phyloP scores from a whole-genome alignment of 2,329 filamentous ascomycete species.

The Sordariomycetes sp. region DNA sequence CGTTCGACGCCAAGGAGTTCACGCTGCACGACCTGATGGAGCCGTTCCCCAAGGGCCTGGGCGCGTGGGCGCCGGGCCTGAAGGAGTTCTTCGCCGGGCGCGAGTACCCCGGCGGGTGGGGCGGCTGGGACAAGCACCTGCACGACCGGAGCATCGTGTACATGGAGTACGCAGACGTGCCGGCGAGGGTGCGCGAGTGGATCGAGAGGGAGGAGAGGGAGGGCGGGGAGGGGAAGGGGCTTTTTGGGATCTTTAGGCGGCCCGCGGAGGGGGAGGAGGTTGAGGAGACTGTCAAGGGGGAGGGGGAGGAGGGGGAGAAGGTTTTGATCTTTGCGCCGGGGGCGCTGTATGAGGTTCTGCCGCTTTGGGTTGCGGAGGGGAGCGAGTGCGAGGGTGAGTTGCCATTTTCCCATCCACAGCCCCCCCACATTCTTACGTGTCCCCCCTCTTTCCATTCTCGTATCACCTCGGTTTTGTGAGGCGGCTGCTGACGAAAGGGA shows the following conservation, averaged over 20 bases:
- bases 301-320: slow-evolving; percentile 18
- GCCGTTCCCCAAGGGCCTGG: slow-evolving; percentile 24
- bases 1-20: slow-evolving; percentile 27
- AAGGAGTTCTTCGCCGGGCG: slow-evolving; percentile 26
- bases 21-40: slow-evolving; percentile 30
- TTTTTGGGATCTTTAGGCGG: slow-evolving; percentile 30
- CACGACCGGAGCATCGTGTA: slow-evolving; percentile 33
- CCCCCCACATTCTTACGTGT: background rate
- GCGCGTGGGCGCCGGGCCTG: slow-evolving; percentile 26
- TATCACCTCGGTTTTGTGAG: background rate
- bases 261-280: slow-evolving; percentile 25
- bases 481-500: background rate
- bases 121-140: slow-evolving; percentile 39
- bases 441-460: background rate
- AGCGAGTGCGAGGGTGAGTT: slow-evolving; percentile 30
- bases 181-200: slow-evolving; percentile 33
- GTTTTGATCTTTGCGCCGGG: slow-evolving; percentile 42
- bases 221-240: slow-evolving; percentile 20
- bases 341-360: slow-evolving; percentile 35
- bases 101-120: slow-evolving; percentile 40
- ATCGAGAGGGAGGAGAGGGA: slow-evolving; percentile 29
- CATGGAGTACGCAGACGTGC: slow-evolving; percentile 34
- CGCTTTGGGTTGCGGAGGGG: slow-evolving; percentile 34
- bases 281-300: slow-evolving; percentile 20
- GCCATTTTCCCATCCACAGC: no score